These are phyloP conservation scores for Arabidopsis hybrid DNA, from an alignment of 441 rosid genomes.

Conservation along the genomic window DNA sequence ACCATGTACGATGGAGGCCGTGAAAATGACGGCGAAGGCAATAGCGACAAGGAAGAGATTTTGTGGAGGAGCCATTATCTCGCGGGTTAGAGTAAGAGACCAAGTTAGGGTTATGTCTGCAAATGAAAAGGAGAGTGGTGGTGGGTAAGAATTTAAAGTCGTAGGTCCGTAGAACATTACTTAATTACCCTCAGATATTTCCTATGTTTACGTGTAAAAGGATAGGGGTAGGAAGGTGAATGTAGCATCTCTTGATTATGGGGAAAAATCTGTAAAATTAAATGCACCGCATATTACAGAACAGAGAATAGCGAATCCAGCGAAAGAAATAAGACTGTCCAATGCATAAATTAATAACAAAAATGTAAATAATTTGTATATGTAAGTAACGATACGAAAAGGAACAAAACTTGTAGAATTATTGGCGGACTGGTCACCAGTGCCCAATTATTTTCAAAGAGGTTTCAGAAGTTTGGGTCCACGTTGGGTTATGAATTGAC, in stretches of 20 bases:
- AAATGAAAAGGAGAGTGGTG: conserved; percentile 23
- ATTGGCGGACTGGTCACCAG: conserved; percentile 32
- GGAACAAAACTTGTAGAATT: conserved; percentile 33
- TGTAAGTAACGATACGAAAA: conserved; percentile 7
- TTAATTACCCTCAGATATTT: conserved; percentile 31
- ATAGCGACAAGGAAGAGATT: conserved; percentile 25
- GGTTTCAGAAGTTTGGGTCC: conserved; percentile 35
- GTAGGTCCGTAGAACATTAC: conserved; percentile 40
- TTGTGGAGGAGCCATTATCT: conserved; percentile 27
- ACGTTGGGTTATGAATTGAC: conserved; percentile 33
- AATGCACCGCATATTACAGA: conserved; percentile 45
- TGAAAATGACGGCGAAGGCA: conserved; percentile 36
- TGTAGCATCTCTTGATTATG: conserved; percentile 13
- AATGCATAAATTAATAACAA: neutral
- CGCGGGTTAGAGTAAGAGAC: conserved; percentile 5
- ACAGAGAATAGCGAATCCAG: conserved; percentile 9
- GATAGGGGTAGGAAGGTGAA: conserved; percentile 35
- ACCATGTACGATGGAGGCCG: conserved; percentile 27
- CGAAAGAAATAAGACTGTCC: neutral
- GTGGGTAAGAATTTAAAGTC: conserved; percentile 47
- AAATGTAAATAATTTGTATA: too few relatives aligned
- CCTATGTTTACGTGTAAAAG: neutral
- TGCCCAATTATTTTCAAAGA: conserved; percentile 31
- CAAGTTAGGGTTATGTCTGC: conserved; percentile 20
- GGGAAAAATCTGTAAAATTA: conserved; percentile 27